Evolutionary conservation across 2,329 filamentous ascomycete species (phyloP), one percentile per base, ranked within the genome.

Genomic region (Volutella citrinella): DNA sequence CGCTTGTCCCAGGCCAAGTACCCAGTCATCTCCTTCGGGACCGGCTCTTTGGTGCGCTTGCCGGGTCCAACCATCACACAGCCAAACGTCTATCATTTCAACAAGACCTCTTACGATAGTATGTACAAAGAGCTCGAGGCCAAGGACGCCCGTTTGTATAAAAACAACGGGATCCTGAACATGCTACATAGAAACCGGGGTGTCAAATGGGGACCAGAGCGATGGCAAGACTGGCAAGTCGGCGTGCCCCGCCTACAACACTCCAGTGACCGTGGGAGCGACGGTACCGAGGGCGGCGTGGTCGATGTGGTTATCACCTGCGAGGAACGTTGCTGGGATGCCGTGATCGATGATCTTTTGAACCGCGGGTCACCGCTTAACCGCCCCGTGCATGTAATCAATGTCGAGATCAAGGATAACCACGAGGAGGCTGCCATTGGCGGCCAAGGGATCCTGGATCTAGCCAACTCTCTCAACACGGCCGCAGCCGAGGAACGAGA

Each of bases 1-100:
- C 87, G 87, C 44, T 82, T 98, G 20, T 87, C 93, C 5, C 78
- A 85, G 40, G 87, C 88, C 29, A 69, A 82, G 30, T 97, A 93
- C 56, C 93, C 93, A n/a, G 91, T 95, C 49, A 94, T 97, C 51
- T 97, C 91, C 13, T 98, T 97, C 60, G 93, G 93, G 43, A 98
- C 93, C 0, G 93, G 93, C 35, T 95, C 89, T 13, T 80, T 95
- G 13, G 93, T 98, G 49, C 87, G 93, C 17, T 74, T 98, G 1
- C 93, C 93, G 0, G 93, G 93, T 0, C 91, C 93, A 2, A 85
- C 83, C 20, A 93, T 96, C 45, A 84, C 81, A 7, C 87, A 96
- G 60, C 93, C 93, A 30, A 98, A 98, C 59, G 90, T 97, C 52
- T 98, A 97, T 71, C 82, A 87, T 52, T 98, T 98, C 79, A 97